These are phyloP conservation scores for Taiwanofungus camphoratus DNA, from an alignment of 1,284 basidiomycete genomes.

Conservation along the genomic window DNA sequence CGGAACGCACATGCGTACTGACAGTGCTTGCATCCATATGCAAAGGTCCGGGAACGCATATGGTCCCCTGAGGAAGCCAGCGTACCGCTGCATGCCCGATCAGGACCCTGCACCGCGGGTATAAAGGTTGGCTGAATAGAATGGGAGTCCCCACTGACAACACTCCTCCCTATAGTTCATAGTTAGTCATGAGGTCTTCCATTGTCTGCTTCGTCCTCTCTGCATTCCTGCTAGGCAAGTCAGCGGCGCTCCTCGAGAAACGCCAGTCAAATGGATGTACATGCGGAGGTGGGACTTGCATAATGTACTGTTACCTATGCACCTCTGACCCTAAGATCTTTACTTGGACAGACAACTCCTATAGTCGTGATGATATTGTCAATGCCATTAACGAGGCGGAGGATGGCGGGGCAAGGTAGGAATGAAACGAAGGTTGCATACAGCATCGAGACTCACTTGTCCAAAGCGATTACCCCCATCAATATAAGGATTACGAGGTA, in stretches of 20 bases:
- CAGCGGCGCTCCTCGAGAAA: not conserved
- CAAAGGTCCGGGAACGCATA: too few relatives aligned
- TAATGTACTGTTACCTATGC: not conserved
- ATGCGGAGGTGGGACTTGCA: not conserved
- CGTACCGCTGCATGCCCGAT: too few relatives aligned
- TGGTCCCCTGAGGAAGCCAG: too few relatives aligned
- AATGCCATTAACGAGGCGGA: slow-evolving; percentile 17
- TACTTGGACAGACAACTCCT: not conserved
- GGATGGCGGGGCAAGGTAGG: slow-evolving; percentile 17
- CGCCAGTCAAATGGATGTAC: not conserved
- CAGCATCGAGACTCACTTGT: not conserved
- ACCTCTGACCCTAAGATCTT: not conserved
- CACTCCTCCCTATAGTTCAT: too few relatives aligned
- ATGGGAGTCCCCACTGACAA: too few relatives aligned
- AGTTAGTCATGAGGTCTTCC: not conserved
- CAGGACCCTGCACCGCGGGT: too few relatives aligned
- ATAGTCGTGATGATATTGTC: slow-evolving; percentile 3
- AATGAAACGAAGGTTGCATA: too few relatives aligned
- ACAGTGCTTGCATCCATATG: too few relatives aligned
- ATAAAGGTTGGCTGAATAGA: too few relatives aligned
- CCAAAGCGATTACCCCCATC: slow-evolving; percentile 23
- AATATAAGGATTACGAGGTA: slow-evolving; percentile 25
- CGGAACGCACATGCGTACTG: too few relatives aligned
- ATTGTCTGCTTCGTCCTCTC: not conserved
- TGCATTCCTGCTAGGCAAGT: not conserved